Evolutionary conservation across 1,139 yeast species (phyloP).

Genomic region (Blastobotrys petasosporus): DNA sequence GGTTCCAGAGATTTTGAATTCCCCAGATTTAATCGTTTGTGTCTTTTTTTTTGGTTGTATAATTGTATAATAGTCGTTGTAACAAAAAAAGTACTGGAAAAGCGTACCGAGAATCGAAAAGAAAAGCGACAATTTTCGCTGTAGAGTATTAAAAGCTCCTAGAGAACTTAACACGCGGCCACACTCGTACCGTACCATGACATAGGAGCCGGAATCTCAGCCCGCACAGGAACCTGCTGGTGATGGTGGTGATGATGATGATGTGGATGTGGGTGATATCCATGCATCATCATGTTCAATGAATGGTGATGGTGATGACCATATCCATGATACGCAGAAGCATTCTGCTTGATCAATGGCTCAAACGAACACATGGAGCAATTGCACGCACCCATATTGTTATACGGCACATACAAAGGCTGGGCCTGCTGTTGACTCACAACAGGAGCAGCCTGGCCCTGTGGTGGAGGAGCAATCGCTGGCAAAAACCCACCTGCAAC

Average conservation of each 20-base stretch:
- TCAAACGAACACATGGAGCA: slow-evolving; percentile 21
- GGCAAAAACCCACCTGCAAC: too few species aligned
- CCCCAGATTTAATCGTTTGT: too few species aligned
- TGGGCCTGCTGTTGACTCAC: slow-evolving; percentile 6
- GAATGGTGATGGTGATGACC: background rate
- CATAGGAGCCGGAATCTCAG: background rate
- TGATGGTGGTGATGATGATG: background rate
- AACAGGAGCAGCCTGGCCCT: too few species aligned
- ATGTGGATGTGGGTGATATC: too few species aligned
- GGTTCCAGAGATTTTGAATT: too few species aligned
- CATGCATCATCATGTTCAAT: background rate
- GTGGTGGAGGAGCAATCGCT: too few species aligned
- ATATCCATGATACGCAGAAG: background rate
- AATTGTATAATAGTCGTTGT: too few species aligned
- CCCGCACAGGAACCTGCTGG: background rate
- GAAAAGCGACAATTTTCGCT: background rate
- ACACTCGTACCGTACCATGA: slow-evolving; percentile 10
- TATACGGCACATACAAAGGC: slow-evolving; percentile 20
- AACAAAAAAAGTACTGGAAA: too few species aligned
- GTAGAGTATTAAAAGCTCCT: too few species aligned
- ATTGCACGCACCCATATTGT: slow-evolving; percentile 20
- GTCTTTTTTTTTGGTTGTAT: too few species aligned
- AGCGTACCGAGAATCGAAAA: too few species aligned
- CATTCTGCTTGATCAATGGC: slow-evolving; percentile 7
- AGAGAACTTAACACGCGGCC: slow-evolving; percentile 9